These are phyloP conservation scores for Scytalidium lignicola DNA, from an alignment of 2,329 filamentous ascomycete species.

Conservation along the genomic window DNA sequence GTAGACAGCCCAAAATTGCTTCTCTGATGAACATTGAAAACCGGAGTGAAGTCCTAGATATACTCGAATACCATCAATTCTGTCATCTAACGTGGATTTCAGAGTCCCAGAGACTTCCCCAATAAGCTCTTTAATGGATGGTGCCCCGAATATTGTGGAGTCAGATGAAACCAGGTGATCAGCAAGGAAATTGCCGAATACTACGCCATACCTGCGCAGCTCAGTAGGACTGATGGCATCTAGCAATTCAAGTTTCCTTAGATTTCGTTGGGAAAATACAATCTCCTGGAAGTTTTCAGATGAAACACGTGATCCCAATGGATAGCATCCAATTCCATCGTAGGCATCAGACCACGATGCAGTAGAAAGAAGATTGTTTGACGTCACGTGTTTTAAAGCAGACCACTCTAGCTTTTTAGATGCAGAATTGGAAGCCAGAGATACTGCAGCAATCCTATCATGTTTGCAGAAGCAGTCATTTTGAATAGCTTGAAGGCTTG, in stretches of 20 bases:
- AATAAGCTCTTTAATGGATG: constrained; percentile 1
- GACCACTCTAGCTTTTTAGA: constrained; percentile 2
- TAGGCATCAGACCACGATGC: constrained; percentile 32
- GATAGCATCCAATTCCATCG: constrained; percentile 39
- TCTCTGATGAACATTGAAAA: constrained; percentile 30
- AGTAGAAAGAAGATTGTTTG: constrained; percentile 32
- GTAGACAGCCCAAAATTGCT: constrained; percentile 37
- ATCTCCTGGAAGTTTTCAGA: constrained; percentile 38
- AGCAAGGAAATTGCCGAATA: constrained; percentile 6
- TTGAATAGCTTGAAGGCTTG: constrained; percentile 1
- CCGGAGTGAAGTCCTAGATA: constrained; percentile 35
- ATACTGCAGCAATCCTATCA: not conserved
- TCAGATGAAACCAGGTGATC: not conserved
- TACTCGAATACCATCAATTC: constrained; percentile 17
- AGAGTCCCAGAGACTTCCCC: constrained; percentile 4
- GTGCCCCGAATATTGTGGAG: not conserved
- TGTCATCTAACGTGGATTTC: not conserved
- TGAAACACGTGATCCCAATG: constrained; percentile 37
- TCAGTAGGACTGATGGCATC: constrained; percentile 6
- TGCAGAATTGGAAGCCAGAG: not conserved
- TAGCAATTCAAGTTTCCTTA: constrained; percentile 36
- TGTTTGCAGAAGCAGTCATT: constrained; percentile 6
- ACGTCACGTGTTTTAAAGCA: constrained; percentile 10
- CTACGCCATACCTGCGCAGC: constrained; percentile 5
- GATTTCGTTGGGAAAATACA: constrained; percentile 36